Percentiles rank a stretch among this genome's conserved stretches.
These are phyloP conservation scores for Cyclocybe cylindracea DNA, from an alignment of 768 basidiomycete species.

Conservation along the genomic window DNA sequence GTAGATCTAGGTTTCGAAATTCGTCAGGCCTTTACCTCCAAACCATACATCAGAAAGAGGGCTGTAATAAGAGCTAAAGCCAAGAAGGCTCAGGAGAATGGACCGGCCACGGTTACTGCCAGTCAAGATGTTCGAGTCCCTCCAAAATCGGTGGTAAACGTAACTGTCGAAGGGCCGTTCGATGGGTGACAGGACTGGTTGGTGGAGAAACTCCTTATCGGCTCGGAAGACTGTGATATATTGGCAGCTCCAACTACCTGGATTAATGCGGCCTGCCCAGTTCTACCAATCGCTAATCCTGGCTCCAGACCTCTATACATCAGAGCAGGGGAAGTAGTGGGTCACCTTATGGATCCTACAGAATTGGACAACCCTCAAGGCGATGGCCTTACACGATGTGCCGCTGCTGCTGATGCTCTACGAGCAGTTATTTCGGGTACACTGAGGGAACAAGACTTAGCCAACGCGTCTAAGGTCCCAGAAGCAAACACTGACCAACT, in stretches of 20 bases:
- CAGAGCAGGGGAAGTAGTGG: conserved; percentile 9
- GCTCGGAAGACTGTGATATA: conserved; percentile 1
- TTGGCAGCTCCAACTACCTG: conserved; percentile 9
- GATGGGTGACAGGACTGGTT: conserved; percentile 12
- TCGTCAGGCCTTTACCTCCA: conserved; percentile 2
- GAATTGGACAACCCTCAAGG: conserved; percentile 1
- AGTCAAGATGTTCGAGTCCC: background rate
- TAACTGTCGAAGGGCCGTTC: conserved; percentile 8
- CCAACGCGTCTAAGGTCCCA: background rate
- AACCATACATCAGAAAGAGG: conserved; percentile 7
- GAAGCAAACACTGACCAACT: background rate
- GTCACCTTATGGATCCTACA: conserved; percentile 2
- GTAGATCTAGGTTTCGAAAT: conserved; percentile 21
- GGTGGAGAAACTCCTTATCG: conserved; percentile 16
- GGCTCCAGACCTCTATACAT: conserved; percentile 3
- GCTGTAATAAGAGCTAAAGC: background rate
- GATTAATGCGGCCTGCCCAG: conserved; percentile 1
- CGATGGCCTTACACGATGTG: background rate
- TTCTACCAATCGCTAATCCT: conserved; percentile 9
- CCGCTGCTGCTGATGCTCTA: conserved; percentile 1
- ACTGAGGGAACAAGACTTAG: conserved; percentile 3
- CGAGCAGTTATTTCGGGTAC: conserved; percentile 1
- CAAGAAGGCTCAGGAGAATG: no score
- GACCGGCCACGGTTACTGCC: background rate
- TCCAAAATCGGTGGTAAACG: conserved; percentile 2